Conservation (phyloP, 75 land plant genomes). For the Picea sitchensis region DNA sequence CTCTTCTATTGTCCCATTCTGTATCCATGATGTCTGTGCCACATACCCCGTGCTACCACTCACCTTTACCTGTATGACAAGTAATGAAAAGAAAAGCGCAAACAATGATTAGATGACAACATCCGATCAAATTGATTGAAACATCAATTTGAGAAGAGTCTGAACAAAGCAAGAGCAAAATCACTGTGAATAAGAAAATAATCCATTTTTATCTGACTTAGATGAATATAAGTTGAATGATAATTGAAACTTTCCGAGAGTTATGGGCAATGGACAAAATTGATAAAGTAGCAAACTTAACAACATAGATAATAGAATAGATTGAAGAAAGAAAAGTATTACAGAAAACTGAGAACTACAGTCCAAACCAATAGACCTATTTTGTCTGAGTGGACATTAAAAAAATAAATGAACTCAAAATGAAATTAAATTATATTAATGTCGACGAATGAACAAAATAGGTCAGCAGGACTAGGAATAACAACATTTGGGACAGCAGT, state of each 20-base stretch:
- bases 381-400: too few relatives aligned
- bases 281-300: background rate
- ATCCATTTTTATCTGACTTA: background rate
- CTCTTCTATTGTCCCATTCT: slow-evolving; percentile 84
- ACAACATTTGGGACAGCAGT: too few relatives aligned
- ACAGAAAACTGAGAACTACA: too few relatives aligned
- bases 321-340: too few relatives aligned
- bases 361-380: too few relatives aligned
- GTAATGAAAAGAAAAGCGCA: background rate
- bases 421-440: too few relatives aligned
- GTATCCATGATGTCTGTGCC: slow-evolving; percentile 95
- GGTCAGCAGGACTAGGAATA: too few relatives aligned
- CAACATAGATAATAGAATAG: background rate
- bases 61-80: slow-evolving; percentile 60
- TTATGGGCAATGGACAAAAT: background rate
- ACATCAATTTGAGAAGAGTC: background rate
- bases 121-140: background rate
- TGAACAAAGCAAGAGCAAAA: background rate
- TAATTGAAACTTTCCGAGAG: background rate
- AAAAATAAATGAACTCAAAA: too few relatives aligned
- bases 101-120: background rate
- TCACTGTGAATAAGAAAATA: background rate
- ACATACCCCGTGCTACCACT: slow-evolving; percentile 94
- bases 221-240: background rate
- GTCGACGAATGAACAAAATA: too few relatives aligned